Evolutionary conservation across 2,329 filamentous ascomycete species (phyloP).

Genomic region (Ceratocystis cubensis): DNA sequence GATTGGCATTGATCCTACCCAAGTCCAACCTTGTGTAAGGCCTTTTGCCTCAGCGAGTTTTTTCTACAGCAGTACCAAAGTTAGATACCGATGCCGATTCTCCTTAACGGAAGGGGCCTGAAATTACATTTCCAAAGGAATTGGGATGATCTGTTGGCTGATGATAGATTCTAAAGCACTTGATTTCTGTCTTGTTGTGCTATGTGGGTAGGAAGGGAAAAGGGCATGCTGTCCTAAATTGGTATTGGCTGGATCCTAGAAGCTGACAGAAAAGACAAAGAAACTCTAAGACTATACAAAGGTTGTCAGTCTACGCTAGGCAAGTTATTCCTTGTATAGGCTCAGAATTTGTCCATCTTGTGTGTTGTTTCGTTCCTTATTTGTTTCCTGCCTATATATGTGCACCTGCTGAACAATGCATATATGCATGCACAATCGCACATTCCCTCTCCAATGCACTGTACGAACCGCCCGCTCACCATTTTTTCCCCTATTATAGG

Average conservation of each 20-base stretch:
- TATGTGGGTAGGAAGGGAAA: no score
- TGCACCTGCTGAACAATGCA: not conserved
- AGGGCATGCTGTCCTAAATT: no score
- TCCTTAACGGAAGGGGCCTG: no score
- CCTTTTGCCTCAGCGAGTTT: no score
- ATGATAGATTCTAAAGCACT: no score
- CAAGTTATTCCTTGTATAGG: not conserved
- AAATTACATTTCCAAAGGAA: no score
- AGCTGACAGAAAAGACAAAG: not conserved
- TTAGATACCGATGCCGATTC: no score
- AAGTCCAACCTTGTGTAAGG: not conserved
- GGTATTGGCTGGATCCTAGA: not conserved
- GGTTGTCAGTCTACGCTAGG: not conserved
- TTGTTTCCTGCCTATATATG: not conserved
- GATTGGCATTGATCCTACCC: not conserved
- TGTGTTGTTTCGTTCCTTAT: not conserved
- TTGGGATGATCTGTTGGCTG: no score
- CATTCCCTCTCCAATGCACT: not conserved
- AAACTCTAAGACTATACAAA: not conserved
- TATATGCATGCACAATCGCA: not conserved
- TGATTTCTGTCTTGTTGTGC: no score
- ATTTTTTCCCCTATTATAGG: not conserved
- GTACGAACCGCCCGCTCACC: not conserved
- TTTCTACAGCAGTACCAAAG: no score
- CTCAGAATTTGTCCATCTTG: not conserved